Base-by-base conservation (phyloP, 805 yeast genomes). In the Pichia nanzhaoensis region DNA sequence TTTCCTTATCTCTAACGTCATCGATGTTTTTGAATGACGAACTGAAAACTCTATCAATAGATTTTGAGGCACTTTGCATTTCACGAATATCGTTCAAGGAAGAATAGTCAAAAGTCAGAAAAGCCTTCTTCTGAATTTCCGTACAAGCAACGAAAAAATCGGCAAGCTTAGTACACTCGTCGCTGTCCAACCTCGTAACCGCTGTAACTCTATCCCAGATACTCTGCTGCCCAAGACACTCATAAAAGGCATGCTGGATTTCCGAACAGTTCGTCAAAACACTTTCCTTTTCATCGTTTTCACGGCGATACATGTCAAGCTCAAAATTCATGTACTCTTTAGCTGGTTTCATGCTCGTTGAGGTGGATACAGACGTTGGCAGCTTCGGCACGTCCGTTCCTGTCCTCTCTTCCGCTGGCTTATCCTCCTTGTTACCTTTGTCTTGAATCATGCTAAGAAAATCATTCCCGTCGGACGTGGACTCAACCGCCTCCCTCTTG, bases 201-300 rank as follows among this genome's bases (percentile, higher is more conserved):
- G 52, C 37, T 5, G 42, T 43, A 6, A 55, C 16, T 42, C 55
- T 46, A 13, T 51, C 50, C 34, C 57, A 41, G 2, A 50, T 41
- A 19, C 51, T 48, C 28, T 55, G 55, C 16, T 42, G 38, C 21
- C 45, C 47, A 14, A 59, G 47, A 50, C 69, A 65, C 16, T 57
- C 50, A 21, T 59, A 47, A 40, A 58, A 62, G 30, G 37, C 35
- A n/a, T 49, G 39, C 37, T 61, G 66, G 5, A 63, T 49, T 42
- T 65, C 70, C 13, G 66, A 52, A 44, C 70, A 66, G 45, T 66
- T 66, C 12, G 57, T 55, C 4, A 56, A 45, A 1, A 63, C 58
- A 2, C 63, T 57, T 45, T 61, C 65, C 16, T 52, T 50, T 10
- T 53, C 39, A 2, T 58, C 53, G 40, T 61, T 54, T 22, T 54